These are phyloP conservation scores for Drechslera avenae DNA, from an alignment of 2,329 filamentous ascomycete genomes.

Conservation along the genomic window DNA sequence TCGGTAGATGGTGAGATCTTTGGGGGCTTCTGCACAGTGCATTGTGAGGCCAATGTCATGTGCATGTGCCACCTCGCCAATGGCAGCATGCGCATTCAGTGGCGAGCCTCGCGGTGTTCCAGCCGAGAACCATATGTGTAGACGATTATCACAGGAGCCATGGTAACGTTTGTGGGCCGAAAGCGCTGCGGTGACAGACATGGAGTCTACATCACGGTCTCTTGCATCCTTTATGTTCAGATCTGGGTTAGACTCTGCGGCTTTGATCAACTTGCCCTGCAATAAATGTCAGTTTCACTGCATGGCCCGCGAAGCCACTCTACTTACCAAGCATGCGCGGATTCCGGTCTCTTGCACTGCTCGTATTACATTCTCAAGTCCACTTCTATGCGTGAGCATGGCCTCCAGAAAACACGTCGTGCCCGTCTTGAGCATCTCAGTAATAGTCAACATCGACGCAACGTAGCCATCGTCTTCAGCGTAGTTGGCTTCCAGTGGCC, in stretches of 20 bases:
- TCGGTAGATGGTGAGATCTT: constrained; percentile 48
- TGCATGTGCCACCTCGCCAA: constrained; percentile 49
- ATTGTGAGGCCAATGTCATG: constrained; percentile 55
- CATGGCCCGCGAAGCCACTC: accelerated
- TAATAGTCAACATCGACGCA: constrained; percentile 41
- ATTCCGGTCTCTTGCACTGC: constrained; percentile 44
- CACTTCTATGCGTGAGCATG: constrained; percentile 44
- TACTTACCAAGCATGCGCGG: constrained; percentile 32
- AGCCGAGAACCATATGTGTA: constrained; percentile 57
- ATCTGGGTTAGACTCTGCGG: constrained; percentile 41
- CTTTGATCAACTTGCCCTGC: constrained; percentile 48
- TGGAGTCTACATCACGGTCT: constrained; percentile 45
- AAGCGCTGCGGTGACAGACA: constrained; percentile 44
- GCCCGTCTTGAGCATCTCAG: constrained; percentile 48
- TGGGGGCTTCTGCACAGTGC: constrained; percentile 54
- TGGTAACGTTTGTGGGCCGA: constrained; percentile 37
- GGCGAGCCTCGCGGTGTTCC: constrained; percentile 55
- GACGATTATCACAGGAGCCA: constrained; percentile 47
- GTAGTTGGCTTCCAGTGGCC: constrained; percentile 47
- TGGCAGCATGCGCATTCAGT: constrained; percentile 47
- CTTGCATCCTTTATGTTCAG: constrained; percentile 45
- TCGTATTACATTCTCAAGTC: constrained; percentile 31
- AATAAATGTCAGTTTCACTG: not conserved
- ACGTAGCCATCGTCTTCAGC: constrained; percentile 42
- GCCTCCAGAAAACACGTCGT: constrained; percentile 49